phyloP scores from a whole-genome alignment of 257 asterid species.

The Datura wrightii region DNA sequence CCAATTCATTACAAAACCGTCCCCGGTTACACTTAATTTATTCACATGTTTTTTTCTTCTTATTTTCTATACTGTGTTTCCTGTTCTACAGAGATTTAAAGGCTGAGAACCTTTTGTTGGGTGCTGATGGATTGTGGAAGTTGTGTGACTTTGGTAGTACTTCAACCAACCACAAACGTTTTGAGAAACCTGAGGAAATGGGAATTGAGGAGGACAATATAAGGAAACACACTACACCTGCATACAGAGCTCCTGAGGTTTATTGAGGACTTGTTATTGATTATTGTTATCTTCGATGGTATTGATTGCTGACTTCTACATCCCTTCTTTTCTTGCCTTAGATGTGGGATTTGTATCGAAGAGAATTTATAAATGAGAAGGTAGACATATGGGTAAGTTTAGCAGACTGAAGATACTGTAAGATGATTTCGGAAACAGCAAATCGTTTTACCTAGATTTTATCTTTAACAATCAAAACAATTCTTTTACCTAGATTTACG shows the following conservation, averaged over 20 bases:
- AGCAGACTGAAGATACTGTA: constrained; percentile 1
- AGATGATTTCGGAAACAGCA: constrained; percentile 25
- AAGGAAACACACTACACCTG: constrained; percentile 96
- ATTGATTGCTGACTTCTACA: constrained; percentile 51
- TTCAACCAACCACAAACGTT: constrained; percentile 91
- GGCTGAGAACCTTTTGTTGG: constrained; percentile 96
- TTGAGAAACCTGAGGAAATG: constrained; percentile 98
- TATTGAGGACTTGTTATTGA: constrained; percentile 48
- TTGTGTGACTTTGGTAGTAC: constrained; percentile 96
- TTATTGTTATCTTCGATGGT: constrained; percentile 43
- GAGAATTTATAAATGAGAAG: constrained; percentile 88
- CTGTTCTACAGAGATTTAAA: constrained; percentile 76
- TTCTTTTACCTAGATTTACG: not conserved
- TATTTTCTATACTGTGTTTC: constrained; percentile 34
- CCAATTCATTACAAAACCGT: not conserved
- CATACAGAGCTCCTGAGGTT: constrained; percentile 99
- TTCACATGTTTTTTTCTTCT: not conserved
- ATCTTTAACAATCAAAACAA: not conserved
- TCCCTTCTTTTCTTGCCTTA: constrained; percentile 55
- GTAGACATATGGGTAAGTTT: constrained; percentile 97
- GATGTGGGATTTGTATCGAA: constrained; percentile 98
- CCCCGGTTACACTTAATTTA: not conserved
- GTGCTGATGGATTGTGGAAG: constrained; percentile 95
- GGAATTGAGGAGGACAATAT: constrained; percentile 98
- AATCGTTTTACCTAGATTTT: not conserved